These are phyloP conservation scores for Zarea fungicola DNA, from an alignment of 2,329 filamentous ascomycete species.

Conservation along the genomic window DNA sequence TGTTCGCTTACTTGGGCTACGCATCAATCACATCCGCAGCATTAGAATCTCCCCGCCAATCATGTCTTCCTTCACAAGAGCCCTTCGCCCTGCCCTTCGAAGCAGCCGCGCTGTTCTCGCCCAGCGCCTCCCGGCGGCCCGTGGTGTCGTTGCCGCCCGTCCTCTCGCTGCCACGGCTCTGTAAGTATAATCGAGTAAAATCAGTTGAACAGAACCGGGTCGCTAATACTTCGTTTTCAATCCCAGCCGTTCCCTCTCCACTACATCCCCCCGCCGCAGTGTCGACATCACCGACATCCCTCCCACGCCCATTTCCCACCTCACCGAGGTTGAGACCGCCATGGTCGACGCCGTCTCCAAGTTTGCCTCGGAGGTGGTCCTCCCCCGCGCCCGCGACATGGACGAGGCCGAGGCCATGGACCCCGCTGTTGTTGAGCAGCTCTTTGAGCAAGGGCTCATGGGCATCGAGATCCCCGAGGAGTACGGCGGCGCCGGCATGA, in stretches of 20 bases:
- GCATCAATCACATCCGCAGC: neutral
- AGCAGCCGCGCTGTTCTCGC: constrained; percentile 37
- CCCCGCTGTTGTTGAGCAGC: constrained; percentile 75
- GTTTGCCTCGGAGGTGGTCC: constrained; percentile 82
- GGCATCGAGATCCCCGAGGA: constrained; percentile 96
- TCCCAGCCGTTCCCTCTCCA: constrained; percentile 51
- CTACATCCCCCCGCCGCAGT: constrained; percentile 49
- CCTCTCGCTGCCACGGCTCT: constrained; percentile 19
- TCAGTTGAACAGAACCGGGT: neutral
- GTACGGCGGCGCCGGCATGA: constrained; percentile 95
- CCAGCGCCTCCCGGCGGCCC: constrained; percentile 23
- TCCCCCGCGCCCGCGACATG: constrained; percentile 93
- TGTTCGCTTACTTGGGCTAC: constrained; percentile 2
- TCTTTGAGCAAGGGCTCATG: constrained; percentile 98
- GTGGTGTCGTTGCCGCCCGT: constrained; percentile 18
- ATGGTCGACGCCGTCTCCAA: constrained; percentile 89
- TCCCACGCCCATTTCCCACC: constrained; percentile 87
- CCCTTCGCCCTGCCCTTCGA: constrained; percentile 46
- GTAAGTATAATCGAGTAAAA: constrained; percentile 19
- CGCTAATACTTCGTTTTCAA: constrained; percentile 1
- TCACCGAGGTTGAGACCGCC: constrained; percentile 82
- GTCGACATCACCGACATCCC: constrained; percentile 69
- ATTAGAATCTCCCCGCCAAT: constrained; percentile 6
- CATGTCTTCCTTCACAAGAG: constrained; percentile 47
- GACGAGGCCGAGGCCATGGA: constrained; percentile 97